Conservation (phyloP, 257 asterid species). For the Penstemon barbatus region DNA sequence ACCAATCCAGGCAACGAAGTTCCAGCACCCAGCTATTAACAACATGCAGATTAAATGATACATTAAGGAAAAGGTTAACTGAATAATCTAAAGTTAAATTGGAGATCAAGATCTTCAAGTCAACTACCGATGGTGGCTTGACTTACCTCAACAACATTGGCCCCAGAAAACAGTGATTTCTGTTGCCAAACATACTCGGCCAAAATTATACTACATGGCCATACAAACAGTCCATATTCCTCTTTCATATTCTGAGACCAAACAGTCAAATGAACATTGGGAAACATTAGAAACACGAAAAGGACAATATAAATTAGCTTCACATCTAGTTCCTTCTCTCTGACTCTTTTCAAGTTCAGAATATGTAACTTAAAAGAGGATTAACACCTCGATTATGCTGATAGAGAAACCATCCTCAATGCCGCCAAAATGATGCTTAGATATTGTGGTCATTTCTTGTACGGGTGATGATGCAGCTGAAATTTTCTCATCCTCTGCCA, state of each 20-base stretch:
- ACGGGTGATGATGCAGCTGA: conserved; percentile 27
- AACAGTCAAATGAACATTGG: conserved; percentile 17
- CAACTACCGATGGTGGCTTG: neutral
- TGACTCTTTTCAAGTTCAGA: conserved; percentile 6
- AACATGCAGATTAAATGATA: conserved; percentile 7
- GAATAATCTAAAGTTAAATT: neutral
- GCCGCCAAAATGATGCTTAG: conserved; percentile 59
- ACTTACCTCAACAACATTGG: conserved; percentile 76
- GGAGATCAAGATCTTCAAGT: neutral
- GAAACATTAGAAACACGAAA: neutral
- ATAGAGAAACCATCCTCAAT: conserved; percentile 52
- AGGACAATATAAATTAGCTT: neutral
- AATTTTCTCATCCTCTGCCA: conserved; percentile 23
- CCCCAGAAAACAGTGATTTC: conserved; percentile 63
- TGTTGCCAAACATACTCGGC: conserved; percentile 97
- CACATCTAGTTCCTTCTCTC: neutral
- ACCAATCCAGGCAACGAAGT: conserved; percentile 93
- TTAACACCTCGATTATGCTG: conserved; percentile 60
- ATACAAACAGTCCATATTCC: conserved; percentile 87
- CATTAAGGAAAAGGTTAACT: conserved; percentile 7
- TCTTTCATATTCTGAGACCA: conserved; percentile 78
- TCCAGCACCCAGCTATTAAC: conserved; percentile 87
- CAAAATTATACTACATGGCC: conserved; percentile 90
- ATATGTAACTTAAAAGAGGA: conserved; percentile 8
- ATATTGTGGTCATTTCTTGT: conserved; percentile 55